phyloP scores from a whole-genome alignment of 2,329 filamentous ascomycete genomes.

The Botrytis fabae region DNA sequence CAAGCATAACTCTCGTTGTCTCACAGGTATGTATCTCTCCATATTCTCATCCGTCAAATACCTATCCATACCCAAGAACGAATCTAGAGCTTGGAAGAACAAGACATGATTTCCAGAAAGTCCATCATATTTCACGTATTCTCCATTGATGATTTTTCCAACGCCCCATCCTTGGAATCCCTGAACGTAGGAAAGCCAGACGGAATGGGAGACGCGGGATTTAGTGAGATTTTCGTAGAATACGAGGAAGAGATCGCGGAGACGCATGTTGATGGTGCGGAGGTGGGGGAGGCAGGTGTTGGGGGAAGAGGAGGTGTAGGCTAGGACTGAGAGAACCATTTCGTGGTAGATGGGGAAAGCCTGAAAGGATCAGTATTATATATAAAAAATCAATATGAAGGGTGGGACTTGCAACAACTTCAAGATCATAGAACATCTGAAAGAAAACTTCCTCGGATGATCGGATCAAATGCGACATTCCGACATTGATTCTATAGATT shows the following conservation, averaged over 20 bases:
- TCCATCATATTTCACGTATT: conserved; percentile 19
- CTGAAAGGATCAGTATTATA: background rate
- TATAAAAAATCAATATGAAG: background rate
- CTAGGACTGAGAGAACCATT: conserved; percentile 6
- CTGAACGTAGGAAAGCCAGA: conserved; percentile 20
- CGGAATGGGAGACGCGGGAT: background rate
- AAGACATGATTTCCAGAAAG: conserved; percentile 20
- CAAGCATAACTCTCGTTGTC: conserved; percentile 1
- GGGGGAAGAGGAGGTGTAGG: background rate
- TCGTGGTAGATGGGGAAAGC: conserved; percentile 20
- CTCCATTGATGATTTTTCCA: background rate
- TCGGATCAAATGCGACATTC: conserved; percentile 13
- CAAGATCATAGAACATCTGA: conserved; percentile 21
- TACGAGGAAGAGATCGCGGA: conserved; percentile 13
- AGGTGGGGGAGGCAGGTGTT: background rate
- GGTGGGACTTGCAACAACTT: conserved; percentile 6
- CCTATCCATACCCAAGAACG: background rate
- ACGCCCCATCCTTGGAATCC: conserved; percentile 21
- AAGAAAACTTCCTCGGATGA: conserved; percentile 22
- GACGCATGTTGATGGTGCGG: background rate
- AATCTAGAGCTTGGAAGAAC: conserved; percentile 19
- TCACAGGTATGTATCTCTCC: background rate
- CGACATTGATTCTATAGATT: conserved; percentile 14
- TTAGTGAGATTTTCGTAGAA: conserved; percentile 21
- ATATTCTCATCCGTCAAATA: conserved; percentile 7